Conservation (phyloP, 306 rosid species). For the Quercus alba region DNA sequence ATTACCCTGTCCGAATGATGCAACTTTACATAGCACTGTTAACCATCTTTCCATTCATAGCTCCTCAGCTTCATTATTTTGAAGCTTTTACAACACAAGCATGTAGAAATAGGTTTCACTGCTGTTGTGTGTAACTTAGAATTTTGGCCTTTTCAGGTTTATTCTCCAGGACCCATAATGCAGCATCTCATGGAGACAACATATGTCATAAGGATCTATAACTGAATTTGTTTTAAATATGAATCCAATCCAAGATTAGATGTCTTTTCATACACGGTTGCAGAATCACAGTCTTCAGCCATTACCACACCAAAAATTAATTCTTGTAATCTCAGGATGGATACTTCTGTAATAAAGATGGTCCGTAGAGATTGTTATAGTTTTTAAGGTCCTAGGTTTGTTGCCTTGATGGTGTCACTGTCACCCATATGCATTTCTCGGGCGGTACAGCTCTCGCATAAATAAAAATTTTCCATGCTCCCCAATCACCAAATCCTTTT, state of each 20-base stretch:
- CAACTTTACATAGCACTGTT: neutral
- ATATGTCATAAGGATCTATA: neutral
- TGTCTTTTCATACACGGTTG: neutral
- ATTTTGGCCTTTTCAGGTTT: neutral
- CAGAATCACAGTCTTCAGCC: neutral
- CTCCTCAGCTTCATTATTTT: neutral
- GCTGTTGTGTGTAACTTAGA: neutral
- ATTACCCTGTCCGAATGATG: neutral
- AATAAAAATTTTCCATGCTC: neutral
- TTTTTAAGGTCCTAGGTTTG: neutral
- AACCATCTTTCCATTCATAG: neutral
- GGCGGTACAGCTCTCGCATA: too few relatives aligned
- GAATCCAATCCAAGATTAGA: neutral
- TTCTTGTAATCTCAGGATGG: neutral
- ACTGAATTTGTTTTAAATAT: neutral
- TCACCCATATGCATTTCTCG: too few relatives aligned
- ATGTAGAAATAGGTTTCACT: neutral
- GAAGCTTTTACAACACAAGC: neutral
- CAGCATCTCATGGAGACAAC: neutral
- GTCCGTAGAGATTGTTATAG: neutral
- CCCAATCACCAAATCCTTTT: neutral
- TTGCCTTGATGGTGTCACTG: neutral
- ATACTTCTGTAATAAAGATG: neutral
- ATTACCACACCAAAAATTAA: neutral
- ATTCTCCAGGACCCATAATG: neutral